Evolutionary conservation across 306 rosid species (phyloP).

Genomic region (Vigna radiata): DNA sequence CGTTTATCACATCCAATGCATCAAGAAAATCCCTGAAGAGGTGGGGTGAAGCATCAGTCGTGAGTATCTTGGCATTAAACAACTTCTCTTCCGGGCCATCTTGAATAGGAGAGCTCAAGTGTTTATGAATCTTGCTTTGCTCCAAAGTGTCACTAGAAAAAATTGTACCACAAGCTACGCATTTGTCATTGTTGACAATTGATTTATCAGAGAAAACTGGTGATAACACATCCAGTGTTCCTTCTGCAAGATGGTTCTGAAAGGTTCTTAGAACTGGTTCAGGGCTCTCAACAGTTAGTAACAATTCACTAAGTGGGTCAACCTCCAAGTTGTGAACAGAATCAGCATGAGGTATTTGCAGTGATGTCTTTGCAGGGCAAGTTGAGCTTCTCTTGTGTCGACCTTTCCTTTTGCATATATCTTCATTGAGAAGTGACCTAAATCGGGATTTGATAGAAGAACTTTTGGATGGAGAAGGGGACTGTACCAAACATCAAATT

Average conservation of each 20-base stretch:
- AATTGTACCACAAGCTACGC: conserved; percentile 46
- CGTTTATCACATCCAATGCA: conserved; percentile 62
- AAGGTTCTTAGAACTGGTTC: conserved; percentile 34
- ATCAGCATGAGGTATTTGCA: conserved; percentile 33
- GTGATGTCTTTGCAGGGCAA: conserved; percentile 51
- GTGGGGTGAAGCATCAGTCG: conserved; percentile 58
- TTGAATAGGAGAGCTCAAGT: conserved; percentile 5
- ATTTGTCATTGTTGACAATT: conserved; percentile 8
- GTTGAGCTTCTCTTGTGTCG: conserved; percentile 64
- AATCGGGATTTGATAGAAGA: conserved; percentile 65
- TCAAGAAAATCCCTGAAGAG: conserved; percentile 68
- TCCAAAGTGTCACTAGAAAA: conserved; percentile 26
- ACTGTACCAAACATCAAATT: conserved; percentile 29
- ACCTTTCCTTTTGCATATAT: conserved; percentile 52
- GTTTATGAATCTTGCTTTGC: conserved; percentile 44
- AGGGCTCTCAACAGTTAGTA: conserved; percentile 44
- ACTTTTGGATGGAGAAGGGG: conserved; percentile 41
- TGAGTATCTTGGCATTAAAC: conserved; percentile 51
- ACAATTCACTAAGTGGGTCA: conserved; percentile 48
- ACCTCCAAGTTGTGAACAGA: conserved; percentile 51
- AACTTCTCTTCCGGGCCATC: conserved; percentile 43
- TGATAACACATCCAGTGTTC: conserved; percentile 38
- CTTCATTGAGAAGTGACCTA: conserved; percentile 58
- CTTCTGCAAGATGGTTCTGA: conserved; percentile 39
- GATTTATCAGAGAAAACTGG: conserved; percentile 44